Percentiles rank a stretch among this genome's conserved stretches.
phyloP scores from a whole-genome alignment of 371 early-diverging fungal genomes.

The Catenaria anguillulae region DNA sequence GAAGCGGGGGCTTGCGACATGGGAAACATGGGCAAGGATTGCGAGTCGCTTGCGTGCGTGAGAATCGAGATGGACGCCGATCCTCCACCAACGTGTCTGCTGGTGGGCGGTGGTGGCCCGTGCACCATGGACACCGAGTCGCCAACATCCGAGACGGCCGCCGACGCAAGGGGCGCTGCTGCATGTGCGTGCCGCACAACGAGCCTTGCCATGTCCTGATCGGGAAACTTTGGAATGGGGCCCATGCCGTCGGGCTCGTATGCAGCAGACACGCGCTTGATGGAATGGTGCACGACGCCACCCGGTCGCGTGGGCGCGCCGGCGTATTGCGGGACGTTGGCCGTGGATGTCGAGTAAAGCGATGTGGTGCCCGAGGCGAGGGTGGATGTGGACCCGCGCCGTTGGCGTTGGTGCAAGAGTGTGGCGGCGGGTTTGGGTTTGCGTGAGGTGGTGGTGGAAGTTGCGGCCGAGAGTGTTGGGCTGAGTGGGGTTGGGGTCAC shows the following conservation, averaged over 20 bases:
- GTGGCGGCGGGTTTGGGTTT: no score
- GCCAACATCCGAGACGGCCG: background rate
- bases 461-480: no score
- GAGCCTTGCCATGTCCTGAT: background rate
- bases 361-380: no score
- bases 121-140: background rate
- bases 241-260: background rate
- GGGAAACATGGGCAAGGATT: constrained; percentile 3
- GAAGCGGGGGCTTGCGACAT: background rate
- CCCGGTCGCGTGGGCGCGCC: background rate
- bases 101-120: background rate
- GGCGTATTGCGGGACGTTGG: background rate
- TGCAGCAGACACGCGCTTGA: background rate
- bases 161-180: background rate
- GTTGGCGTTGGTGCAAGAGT: no score
- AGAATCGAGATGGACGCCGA: no score
- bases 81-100: background rate
- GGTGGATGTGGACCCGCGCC: no score
- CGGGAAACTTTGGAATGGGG: background rate
- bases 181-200: background rate
- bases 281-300: background rate
- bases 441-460: no score
- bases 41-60: background rate
- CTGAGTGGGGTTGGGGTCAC: no score
- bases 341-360: no score